A percentile compares a stretch with the other conserved stretches of the same genome.
Evolutionary conservation across 768 basidiomycete species (phyloP).

Genomic region (Bullera alba): DNA sequence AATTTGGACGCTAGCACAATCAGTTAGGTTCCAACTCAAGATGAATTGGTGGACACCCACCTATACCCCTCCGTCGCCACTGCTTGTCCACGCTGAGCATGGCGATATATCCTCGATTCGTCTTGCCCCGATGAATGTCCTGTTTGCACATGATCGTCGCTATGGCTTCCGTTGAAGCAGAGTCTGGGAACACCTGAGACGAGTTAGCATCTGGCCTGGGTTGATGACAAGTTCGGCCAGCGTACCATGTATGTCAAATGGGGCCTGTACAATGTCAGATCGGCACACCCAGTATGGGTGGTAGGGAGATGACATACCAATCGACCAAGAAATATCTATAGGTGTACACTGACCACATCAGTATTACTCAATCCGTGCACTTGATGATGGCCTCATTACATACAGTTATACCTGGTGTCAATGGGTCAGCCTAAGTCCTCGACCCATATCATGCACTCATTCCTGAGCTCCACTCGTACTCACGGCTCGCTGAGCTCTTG

Average conservation of each 20-base stretch:
- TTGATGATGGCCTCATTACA: neutral
- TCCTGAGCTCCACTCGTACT: neutral
- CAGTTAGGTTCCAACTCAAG: conserved; percentile 42
- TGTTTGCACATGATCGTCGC: conserved; percentile 98
- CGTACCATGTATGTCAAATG: conserved; percentile 67
- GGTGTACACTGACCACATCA: conserved; percentile 55
- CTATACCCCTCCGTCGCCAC: conserved; percentile 86
- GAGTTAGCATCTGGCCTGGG: neutral
- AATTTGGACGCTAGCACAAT: conserved; percentile 72
- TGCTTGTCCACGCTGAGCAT: conserved; percentile 85
- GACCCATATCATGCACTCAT: neutral
- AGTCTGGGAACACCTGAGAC: conserved; percentile 56
- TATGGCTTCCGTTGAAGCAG: conserved; percentile 56
- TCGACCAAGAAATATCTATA: conserved; percentile 94
- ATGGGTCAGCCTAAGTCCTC: neutral
- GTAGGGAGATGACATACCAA: conserved; percentile 57
- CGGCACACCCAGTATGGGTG: neutral
- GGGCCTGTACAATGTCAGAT: conserved; percentile 58
- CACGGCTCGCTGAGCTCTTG: conserved; percentile 92
- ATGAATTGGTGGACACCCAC: conserved; percentile 51
- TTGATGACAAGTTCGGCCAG: neutral
- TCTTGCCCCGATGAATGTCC: conserved; percentile 63
- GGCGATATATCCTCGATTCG: conserved; percentile 90
- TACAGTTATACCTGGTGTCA: neutral
- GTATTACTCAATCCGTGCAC: neutral